Base-by-base conservation (phyloP, 495 filamentous ascomycete genomes). In the Penicillium bovifimosum region DNA sequence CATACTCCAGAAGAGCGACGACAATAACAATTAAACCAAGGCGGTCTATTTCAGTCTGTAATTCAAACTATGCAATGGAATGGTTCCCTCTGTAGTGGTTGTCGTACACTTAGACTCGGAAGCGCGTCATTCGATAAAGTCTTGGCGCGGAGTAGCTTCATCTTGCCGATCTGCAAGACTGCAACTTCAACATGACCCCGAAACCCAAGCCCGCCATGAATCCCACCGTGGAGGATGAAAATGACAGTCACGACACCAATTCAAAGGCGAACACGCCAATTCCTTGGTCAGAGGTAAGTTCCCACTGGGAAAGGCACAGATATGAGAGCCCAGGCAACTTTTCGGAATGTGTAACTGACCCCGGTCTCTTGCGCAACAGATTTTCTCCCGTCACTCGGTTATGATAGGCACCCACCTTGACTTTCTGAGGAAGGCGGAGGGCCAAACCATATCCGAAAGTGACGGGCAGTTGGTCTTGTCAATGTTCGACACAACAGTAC, bases 401-500 rank as follows among this genome's bases (percentile, higher is more conserved):
- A 53, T 70, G 17, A 63, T 76, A 2, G 43, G 55, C 13, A 68
- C 68, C 3, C 73, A 76, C 53, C 41, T 73, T 0, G 57, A 62
- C 11, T 59, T 73, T 56, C 59, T 75, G 5, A 49, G 66, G 9
- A 47, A 50, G 38, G 64, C 71, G 9, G 61, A 67, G 50, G 34
- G 14, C 1, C 59, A 66, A 24, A 33, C 64, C 18, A 29, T 44
- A 3, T 44, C 54, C 6, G 63, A 68, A 39, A 50, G 32, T 9
- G 64, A 71, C 63, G 59, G 18, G 43, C 67, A 6, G 45, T 75
- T n/a, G n/a, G 6, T 58, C 68, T n/a, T n/a, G 0, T 47, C 62
- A 6, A 74, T 76, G 67, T 40, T 72, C 17, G 66, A 68, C 26
- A 72, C 60, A 57, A 71, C 73, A 6, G 53, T 69, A 14, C 65